phyloP scores from a whole-genome alignment of 495 filamentous ascomycete species.

The Xylaria curta region DNA sequence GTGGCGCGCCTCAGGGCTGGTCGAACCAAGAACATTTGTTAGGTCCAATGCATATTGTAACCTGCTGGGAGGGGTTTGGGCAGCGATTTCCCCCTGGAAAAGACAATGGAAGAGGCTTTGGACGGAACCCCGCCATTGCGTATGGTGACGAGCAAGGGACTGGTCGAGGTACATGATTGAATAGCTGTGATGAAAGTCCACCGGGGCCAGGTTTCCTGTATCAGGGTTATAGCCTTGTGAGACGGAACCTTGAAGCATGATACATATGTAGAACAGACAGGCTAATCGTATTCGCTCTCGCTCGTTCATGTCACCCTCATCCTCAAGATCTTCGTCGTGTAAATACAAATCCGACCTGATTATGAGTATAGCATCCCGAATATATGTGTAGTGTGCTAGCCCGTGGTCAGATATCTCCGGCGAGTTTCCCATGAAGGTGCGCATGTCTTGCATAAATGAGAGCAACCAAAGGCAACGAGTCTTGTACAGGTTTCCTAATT shows the following conservation, averaged over 20 bases:
- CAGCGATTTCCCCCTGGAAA: constrained; percentile 8
- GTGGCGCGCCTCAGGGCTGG: constrained; percentile 8
- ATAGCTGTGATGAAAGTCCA: constrained; percentile 9
- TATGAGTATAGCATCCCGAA: constrained; percentile 14
- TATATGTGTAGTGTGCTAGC: background rate
- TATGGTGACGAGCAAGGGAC: background rate
- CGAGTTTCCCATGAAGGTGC: constrained; percentile 15
- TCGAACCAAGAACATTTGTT: constrained; percentile 14
- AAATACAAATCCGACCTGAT: constrained; percentile 6
- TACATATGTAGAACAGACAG: constrained; percentile 12
- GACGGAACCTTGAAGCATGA: constrained; percentile 12
- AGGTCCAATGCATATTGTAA: constrained; percentile 15
- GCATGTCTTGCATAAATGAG: constrained; percentile 23
- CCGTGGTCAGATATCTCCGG: constrained; percentile 2
- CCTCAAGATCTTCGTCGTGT: constrained; percentile 9
- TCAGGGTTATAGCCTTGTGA: constrained; percentile 4
- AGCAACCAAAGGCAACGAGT: constrained; percentile 17
- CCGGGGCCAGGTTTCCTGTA: background rate
- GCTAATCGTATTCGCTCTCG: constrained; percentile 18
- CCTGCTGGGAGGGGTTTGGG: constrained; percentile 1
- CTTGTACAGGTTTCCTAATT: constrained; percentile 11
- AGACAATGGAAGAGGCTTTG: constrained; percentile 5
- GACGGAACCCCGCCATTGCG: background rate
- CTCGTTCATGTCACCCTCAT: background rate
- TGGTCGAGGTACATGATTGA: constrained; percentile 8